Conservation (phyloP, 2,329 filamentous ascomycete genomes). For the Curvularia sp. region DNA sequence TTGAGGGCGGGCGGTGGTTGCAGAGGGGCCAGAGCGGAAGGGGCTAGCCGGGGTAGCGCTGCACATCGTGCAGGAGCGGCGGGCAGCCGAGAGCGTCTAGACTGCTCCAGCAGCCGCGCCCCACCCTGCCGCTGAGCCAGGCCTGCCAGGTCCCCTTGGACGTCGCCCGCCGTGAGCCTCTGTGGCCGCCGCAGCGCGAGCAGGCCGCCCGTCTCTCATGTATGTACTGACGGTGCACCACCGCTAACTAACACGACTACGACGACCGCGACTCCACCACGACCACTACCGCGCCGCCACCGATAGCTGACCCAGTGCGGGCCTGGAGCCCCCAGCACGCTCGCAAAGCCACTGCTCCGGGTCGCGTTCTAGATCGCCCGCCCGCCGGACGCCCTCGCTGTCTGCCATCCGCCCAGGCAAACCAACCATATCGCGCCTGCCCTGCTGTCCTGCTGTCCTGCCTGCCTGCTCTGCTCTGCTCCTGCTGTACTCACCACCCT, state of each 20-base stretch:
- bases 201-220: no score
- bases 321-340: constrained; percentile 14
- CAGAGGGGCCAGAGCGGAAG: constrained; percentile 24
- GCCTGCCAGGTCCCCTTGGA: not conserved
- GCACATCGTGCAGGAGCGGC: constrained; percentile 25
- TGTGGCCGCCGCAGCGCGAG: no score
- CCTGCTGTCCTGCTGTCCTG: constrained; percentile 2
- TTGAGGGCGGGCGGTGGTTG: constrained; percentile 18
- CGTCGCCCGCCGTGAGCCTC: not conserved
- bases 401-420: constrained; percentile 16
- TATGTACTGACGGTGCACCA: no score
- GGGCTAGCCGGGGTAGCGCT: constrained; percentile 25
- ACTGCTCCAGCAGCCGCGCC: constrained; percentile 30
- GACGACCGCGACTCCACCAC: no score
- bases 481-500: not conserved
- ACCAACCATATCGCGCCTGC: constrained; percentile 38
- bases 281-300: constrained; percentile 11
- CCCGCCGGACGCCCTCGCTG: constrained; percentile 20
- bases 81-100: constrained; percentile 27
- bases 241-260: not conserved
- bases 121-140: constrained; percentile 18
- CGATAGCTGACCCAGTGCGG: constrained; percentile 9
- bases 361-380: constrained; percentile 44
- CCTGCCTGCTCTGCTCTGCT: constrained; percentile 13
- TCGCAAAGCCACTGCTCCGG: constrained; percentile 37